Conservation (phyloP, 371 early-diverging fungal species). For the Rhizopus microsporus region DNA sequence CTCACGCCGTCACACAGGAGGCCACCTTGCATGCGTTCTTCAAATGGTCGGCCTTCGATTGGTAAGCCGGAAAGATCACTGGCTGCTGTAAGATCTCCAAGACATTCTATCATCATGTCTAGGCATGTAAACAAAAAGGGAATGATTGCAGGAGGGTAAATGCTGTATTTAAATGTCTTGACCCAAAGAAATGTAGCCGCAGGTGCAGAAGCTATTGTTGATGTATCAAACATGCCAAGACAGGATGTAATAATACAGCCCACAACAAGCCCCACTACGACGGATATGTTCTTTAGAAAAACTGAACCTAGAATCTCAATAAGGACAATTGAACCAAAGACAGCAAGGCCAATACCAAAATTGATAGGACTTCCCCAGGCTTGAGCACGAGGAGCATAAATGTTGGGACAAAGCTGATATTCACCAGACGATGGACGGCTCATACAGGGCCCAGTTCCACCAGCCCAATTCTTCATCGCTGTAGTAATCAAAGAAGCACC, state of each 20-base stretch:
- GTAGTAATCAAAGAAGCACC: conserved; percentile 48
- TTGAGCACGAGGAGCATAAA: conserved; percentile 54
- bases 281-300: conserved; percentile 57
- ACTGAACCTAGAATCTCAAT: conserved; percentile 61
- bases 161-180: conserved; percentile 48
- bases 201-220: conserved; percentile 50
- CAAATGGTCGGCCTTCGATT: conserved; percentile 59
- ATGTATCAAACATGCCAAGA: conserved; percentile 53
- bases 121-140: conserved; percentile 56
- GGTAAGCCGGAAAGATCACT: conserved; percentile 58
- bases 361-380: conserved; percentile 48
- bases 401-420: conserved; percentile 34
- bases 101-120: conserved; percentile 55
- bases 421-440: conserved; percentile 32
- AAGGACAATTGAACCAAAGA: conserved; percentile 54
- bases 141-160: conserved; percentile 61
- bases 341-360: conserved; percentile 56
- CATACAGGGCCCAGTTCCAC: conserved; percentile 52
- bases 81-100: conserved; percentile 65
- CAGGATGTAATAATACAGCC: conserved; percentile 59
- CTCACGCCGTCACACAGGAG: conserved; percentile 60
- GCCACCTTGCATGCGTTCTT: conserved; percentile 59
- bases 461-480: conserved; percentile 54
- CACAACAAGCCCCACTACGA: conserved; percentile 58
- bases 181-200: conserved; percentile 60